Percentiles rank a stretch among this genome's conserved stretches.
These are phyloP conservation scores for Cynara cardunculus DNA, from an alignment of 129 eudicot species.

Conservation along the genomic window DNA sequence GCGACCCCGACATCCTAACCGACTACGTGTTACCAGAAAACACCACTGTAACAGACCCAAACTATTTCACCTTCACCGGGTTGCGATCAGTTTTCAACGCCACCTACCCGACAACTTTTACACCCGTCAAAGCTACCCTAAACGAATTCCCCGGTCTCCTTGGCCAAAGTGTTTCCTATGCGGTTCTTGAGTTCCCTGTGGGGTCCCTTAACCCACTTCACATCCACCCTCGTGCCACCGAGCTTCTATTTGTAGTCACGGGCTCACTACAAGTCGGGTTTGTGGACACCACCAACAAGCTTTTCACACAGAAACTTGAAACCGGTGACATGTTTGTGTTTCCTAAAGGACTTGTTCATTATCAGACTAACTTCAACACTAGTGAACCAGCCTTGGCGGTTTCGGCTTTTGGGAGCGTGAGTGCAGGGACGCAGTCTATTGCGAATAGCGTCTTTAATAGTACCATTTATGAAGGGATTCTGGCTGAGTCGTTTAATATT, in stretches of 20 bases:
- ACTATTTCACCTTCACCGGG: slow-evolving; percentile 35
- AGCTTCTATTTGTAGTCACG: slow-evolving; percentile 32
- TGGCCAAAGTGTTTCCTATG: slow-evolving; percentile 38
- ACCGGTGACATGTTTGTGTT: slow-evolving; percentile 37
- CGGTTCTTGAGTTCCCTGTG: slow-evolving; percentile 33
- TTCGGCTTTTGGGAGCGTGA: slow-evolving; percentile 40
- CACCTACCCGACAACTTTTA: slow-evolving; percentile 15
- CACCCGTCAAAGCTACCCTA: slow-evolving; percentile 22
- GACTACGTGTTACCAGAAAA: slow-evolving; percentile 25
- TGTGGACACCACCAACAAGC: slow-evolving; percentile 37
- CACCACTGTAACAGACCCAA: not conserved
- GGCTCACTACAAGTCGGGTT: slow-evolving; percentile 37
- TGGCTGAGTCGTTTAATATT: slow-evolving; percentile 34
- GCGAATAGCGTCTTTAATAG: slow-evolving; percentile 33
- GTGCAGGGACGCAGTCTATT: slow-evolving; percentile 34
- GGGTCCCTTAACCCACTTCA: slow-evolving; percentile 40
- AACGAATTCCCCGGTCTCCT: slow-evolving; percentile 30
- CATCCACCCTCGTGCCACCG: slow-evolving; percentile 39
- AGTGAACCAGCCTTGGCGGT: slow-evolving; percentile 30
- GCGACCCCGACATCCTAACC: slow-evolving; percentile 28
- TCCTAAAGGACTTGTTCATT: slow-evolving; percentile 45
- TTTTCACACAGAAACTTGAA: slow-evolving; percentile 28
- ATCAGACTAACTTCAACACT: slow-evolving; percentile 22
- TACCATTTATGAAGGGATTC: slow-evolving; percentile 30
- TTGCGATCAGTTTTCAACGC: slow-evolving; percentile 9